Percentiles rank a stretch among this genome's conserved stretches.
Evolutionary conservation across 2,329 filamentous ascomycete species (phyloP).

Genomic region (Aspergillus hiratsukae): DNA sequence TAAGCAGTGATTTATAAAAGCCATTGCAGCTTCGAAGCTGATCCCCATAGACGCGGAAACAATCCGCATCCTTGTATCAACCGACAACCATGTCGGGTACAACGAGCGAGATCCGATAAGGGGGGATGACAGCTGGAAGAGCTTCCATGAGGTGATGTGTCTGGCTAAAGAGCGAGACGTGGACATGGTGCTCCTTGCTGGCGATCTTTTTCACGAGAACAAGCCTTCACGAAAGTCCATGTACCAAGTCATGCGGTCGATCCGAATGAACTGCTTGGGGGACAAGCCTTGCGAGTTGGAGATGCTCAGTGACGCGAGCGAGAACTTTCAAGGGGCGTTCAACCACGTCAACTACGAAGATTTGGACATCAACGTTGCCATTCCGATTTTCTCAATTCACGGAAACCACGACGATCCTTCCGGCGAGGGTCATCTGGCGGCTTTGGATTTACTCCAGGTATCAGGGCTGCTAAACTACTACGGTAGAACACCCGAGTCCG

Average conservation of each 20-base stretch:
- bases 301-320: slow-evolving; percentile 86
- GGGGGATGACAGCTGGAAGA: slow-evolving; percentile 95
- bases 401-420: slow-evolving; percentile 98
- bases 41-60: slow-evolving; percentile 61
- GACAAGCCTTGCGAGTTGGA: slow-evolving; percentile 94
- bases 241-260: slow-evolving; percentile 94
- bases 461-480: slow-evolving; percentile 95
- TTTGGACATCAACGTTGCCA: slow-evolving; percentile 91
- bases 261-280: slow-evolving; percentile 89
- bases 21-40: slow-evolving; percentile 1
- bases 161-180: slow-evolving; percentile 84
- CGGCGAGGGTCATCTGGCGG: slow-evolving; percentile 89
- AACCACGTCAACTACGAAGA: slow-evolving; percentile 98
- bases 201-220: slow-evolving; percentile 97
- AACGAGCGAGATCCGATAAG: slow-evolving; percentile 88
- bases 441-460: slow-evolving; percentile 84
- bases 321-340: slow-evolving; percentile 85
- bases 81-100: slow-evolving; percentile 97
- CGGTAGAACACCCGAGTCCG: slow-evolving; percentile 82
- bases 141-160: slow-evolving; percentile 92
- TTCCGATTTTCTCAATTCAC: slow-evolving; percentile 96
- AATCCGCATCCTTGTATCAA: slow-evolving; percentile 89
- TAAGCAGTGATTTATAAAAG: slow-evolving; percentile 12
- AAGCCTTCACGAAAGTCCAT: slow-evolving; percentile 93
- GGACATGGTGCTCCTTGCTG: slow-evolving; percentile 93